Percentiles rank a stretch among this genome's conserved stretches.
These are phyloP conservation scores for Hypoxylon perforatum DNA, from an alignment of 495 filamentous ascomycete species.

Conservation along the genomic window DNA sequence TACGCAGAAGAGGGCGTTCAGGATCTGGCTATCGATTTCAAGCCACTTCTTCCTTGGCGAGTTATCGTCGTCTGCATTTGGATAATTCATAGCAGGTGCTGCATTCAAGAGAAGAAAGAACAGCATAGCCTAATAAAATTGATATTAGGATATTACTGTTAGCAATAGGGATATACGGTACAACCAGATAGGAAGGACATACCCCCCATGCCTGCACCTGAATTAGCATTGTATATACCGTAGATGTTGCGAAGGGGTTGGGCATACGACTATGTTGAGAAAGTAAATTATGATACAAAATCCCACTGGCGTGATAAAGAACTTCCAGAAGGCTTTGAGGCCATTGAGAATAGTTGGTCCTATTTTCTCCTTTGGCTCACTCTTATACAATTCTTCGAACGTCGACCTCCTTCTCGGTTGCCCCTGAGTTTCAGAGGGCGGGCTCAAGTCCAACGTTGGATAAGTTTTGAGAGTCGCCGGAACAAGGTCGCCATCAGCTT, in stretches of 20 bases:
- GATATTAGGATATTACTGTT: constrained; percentile 1
- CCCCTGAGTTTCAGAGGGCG: not conserved
- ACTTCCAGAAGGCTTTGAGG: constrained; percentile 46
- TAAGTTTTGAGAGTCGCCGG: not conserved
- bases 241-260: too few species aligned
- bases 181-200: too few species aligned
- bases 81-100: constrained; percentile 74
- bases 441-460: not conserved
- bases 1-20: constrained; percentile 89
- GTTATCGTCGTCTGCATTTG: constrained; percentile 69
- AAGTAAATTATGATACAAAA: constrained; percentile 74
- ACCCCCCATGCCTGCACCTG: constrained; percentile 18
- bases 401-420: constrained; percentile 1
- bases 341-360: constrained; percentile 38
- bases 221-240: constrained; percentile 12
- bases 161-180: too few species aligned
- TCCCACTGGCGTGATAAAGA: constrained; percentile 62
- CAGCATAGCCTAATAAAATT: constrained; percentile 67
- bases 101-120: constrained; percentile 77
- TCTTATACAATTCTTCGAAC: constrained; percentile 5
- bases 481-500: constrained; percentile 18
- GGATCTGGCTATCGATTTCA: constrained; percentile 77
- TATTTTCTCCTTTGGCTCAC: constrained; percentile 38
- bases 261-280: constrained; percentile 77
- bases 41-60: constrained; percentile 73